Base-by-base conservation (phyloP, 2,329 filamentous ascomycete species). In the Periconia sp. region DNA sequence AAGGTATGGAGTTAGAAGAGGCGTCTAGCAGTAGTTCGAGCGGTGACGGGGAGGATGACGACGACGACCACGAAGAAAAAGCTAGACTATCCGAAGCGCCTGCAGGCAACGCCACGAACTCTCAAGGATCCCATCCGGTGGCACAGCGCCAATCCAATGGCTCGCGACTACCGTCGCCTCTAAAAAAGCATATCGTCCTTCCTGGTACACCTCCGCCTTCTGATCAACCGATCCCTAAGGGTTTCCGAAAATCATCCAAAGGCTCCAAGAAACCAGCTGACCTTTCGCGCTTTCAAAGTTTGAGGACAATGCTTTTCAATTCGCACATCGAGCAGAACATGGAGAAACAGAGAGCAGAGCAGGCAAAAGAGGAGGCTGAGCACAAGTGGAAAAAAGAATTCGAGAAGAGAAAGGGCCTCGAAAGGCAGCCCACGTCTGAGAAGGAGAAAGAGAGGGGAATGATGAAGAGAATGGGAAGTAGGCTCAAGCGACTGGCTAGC, bases 281-380 rank as follows among this genome's bases (percentile, higher is more conserved):
- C 42, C 63, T 73, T 53, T 55, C 63, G 18, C 64, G 70, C 8
- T 72, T 73, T 45, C 68, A 71, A 45, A 72, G 69, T 6, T 57
- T 73, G 40, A 59, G 70, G 18, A 70, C 66, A 31, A 68, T 70
- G 45, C 48, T 73, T 18, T 73, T 73, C 45, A 60, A 61, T 3
- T 60, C 62, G 9, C 59, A 62, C n/a, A 66, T 73, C 19, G 64
- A 71, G 45, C 58, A 64, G 40, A 63, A 61, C n/a, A 63, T 70
- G 43, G 54, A 61, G 42, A 50, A 53, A 13, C 20, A 33, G 7
- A 47, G 61, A 15, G 68, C 65, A 47, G 61, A 63, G 17, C 45
- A 53, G 13, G 51, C 59, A 17, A 53, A 61, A 14, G 63, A 64
- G 31, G 50, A 64, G 19, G 54, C 57, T 1, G 63, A 63, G 14